Evolutionary conservation across 306 rosid genomes (phyloP).

Genomic region (Senna tora): DNA sequence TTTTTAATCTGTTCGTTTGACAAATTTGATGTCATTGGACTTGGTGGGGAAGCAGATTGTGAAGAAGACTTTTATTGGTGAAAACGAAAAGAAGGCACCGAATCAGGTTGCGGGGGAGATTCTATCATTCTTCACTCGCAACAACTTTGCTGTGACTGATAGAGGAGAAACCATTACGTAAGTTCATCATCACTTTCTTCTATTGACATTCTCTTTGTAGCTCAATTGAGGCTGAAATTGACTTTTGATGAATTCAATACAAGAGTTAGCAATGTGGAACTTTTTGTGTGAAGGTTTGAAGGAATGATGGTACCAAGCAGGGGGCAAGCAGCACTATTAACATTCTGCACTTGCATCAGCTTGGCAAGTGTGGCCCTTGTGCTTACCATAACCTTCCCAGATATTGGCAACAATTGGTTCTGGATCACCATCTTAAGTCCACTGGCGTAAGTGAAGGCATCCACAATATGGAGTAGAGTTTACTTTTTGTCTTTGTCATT

Average conservation of each 20-base stretch:
- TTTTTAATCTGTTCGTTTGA: neutral
- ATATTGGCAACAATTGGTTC: conserved; percentile 90
- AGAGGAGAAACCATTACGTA: conserved; percentile 93
- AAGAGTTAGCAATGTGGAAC: too few relatives aligned
- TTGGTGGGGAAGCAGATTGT: conserved; percentile 55
- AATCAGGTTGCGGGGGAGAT: conserved; percentile 84
- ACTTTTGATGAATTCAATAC: too few relatives aligned
- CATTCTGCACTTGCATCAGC: conserved; percentile 83
- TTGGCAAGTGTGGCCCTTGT: conserved; percentile 83
- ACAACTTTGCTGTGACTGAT: conserved; percentile 70
- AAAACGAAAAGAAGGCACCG: conserved; percentile 64
- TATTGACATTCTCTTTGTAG: neutral
- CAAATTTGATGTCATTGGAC: neutral
- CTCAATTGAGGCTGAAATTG: conserved; percentile 1
- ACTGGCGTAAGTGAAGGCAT: conserved; percentile 67
- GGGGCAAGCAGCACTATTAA: conserved; percentile 72
- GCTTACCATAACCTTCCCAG: conserved; percentile 84
- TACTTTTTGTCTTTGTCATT: neutral
- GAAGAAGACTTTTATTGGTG: conserved; percentile 75
- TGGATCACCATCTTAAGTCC: conserved; percentile 80
- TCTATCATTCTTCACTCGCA: conserved; percentile 82
- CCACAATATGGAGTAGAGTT: conserved; percentile 7
- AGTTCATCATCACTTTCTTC: conserved; percentile 12
- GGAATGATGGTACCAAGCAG: conserved; percentile 88
- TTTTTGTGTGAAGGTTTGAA: conserved; percentile 71